Conservation (phyloP, 1,139 yeast genomes). For the Candida albicans region DNA sequence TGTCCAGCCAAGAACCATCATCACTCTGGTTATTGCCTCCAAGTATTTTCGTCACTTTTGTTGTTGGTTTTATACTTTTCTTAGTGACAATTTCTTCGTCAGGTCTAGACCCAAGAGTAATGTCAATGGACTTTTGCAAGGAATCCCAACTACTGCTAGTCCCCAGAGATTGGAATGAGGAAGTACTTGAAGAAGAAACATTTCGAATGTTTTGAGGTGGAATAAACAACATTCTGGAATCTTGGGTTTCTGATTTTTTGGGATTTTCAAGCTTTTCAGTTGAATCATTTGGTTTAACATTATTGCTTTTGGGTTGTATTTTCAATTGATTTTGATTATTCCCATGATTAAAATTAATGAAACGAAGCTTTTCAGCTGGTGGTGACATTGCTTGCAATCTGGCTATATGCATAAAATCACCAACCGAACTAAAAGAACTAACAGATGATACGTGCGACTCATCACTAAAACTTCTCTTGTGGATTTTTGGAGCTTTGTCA, state of each 20-base stretch:
- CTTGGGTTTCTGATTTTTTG: neutral
- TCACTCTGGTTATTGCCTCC: slow-evolving; percentile 11
- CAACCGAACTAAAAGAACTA: slow-evolving; percentile 39
- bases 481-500: slow-evolving; percentile 18
- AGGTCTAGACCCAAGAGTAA: slow-evolving; percentile 14
- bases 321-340: slow-evolving; percentile 1
- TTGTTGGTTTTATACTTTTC: neutral
- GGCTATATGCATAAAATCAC: slow-evolving; percentile 29
- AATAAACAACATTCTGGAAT: neutral
- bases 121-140: slow-evolving; percentile 34
- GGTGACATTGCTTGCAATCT: slow-evolving; percentile 6
- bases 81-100: neutral
- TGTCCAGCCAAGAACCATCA: slow-evolving; percentile 11
- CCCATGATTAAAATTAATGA: neutral
- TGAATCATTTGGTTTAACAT: neutral
- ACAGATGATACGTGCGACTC: slow-evolving; percentile 41
- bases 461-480: slow-evolving; percentile 38
- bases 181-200: slow-evolving; percentile 6
- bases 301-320: neutral
- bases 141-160: slow-evolving; percentile 35
- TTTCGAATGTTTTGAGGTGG: neutral
- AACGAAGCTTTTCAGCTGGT: slow-evolving; percentile 5
- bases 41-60: slow-evolving; percentile 8
- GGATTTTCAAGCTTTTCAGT: neutral
- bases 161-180: slow-evolving; percentile 8